phyloP scores from a whole-genome alignment of 1,139 yeast genomes.

The Hyphopichia pseudoburtonii region DNA sequence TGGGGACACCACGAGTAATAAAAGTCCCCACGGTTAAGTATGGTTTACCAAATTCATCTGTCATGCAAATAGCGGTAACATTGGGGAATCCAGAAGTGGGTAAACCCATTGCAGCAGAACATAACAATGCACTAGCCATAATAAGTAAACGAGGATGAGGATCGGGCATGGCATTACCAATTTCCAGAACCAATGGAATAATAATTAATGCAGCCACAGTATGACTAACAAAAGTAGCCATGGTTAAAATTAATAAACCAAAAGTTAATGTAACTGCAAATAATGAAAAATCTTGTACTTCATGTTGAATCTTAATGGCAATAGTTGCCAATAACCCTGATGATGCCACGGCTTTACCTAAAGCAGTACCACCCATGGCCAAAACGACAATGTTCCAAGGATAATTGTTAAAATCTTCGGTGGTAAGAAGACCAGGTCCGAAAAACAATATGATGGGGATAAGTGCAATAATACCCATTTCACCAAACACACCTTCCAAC shows the following conservation, averaged over 20 bases:
- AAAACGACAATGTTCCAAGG: constrained; percentile 76
- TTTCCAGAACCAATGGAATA: constrained; percentile 67
- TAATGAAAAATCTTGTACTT: constrained; percentile 55
- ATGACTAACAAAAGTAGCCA: constrained; percentile 76
- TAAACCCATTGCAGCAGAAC: constrained; percentile 77
- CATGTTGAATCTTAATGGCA: constrained; percentile 55
- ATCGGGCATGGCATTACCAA: constrained; percentile 56
- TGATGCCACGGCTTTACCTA: constrained; percentile 72
- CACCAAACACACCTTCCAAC: constrained; percentile 58
- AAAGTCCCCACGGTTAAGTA: constrained; percentile 65
- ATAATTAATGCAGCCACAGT: constrained; percentile 76
- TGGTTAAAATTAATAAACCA: constrained; percentile 62
- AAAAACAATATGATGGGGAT: constrained; percentile 66
- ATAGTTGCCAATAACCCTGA: constrained; percentile 68
- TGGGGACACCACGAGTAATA: constrained; percentile 71
- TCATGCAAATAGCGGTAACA: constrained; percentile 76
- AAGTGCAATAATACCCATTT: constrained; percentile 69
- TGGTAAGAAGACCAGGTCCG: constrained; percentile 66
- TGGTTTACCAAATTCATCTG: constrained; percentile 68
- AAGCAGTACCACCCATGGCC: constrained; percentile 79
- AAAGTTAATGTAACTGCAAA: constrained; percentile 64
- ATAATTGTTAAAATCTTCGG: constrained; percentile 67
- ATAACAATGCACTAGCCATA: constrained; percentile 64
- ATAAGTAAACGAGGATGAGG: constrained; percentile 62
- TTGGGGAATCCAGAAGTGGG: constrained; percentile 80